phyloP scores from a whole-genome alignment of 805 yeast genomes.

The Lipomyces sp. region DNA sequence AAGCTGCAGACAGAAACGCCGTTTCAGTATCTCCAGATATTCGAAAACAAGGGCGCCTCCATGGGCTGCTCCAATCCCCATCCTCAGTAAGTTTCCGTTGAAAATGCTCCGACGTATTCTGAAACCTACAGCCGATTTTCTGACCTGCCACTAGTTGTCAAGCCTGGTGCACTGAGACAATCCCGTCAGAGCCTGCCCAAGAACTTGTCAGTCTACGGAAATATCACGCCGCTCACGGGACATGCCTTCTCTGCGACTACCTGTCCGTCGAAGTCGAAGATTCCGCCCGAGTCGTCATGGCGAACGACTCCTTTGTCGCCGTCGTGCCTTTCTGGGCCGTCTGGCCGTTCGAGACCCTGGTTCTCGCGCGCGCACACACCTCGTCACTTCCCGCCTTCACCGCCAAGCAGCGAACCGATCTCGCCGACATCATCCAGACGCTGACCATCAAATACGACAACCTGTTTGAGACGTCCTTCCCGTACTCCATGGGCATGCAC shows the following conservation, averaged over 20 bases:
- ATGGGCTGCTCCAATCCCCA: constrained; percentile 84
- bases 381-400: constrained; percentile 49
- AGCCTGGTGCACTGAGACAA: constrained; percentile 53
- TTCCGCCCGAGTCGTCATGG: constrained; percentile 51
- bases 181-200: constrained; percentile 63
- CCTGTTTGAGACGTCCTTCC: constrained; percentile 64
- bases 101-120: background rate
- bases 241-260: constrained; percentile 61
- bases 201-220: constrained; percentile 53
- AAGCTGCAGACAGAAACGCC: constrained; percentile 43
- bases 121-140: too few species aligned
- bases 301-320: constrained; percentile 61
- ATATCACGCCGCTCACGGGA: constrained; percentile 44
- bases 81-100: constrained; percentile 48
- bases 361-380: constrained; percentile 55
- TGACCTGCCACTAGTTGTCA: too few species aligned
- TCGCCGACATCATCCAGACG: constrained; percentile 52
- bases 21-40: constrained; percentile 61
- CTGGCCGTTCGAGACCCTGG: constrained; percentile 75
- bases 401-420: constrained; percentile 48
- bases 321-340: constrained; percentile 80
- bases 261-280: constrained; percentile 45
- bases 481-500: constrained; percentile 79
- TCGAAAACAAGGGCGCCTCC: constrained; percentile 73
- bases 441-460: constrained; percentile 68